Evolutionary conservation across 371 early-diverging fungal species (phyloP), one percentile per base, ranked within the genome.

Genomic region (Synchytrium microbalum): DNA sequence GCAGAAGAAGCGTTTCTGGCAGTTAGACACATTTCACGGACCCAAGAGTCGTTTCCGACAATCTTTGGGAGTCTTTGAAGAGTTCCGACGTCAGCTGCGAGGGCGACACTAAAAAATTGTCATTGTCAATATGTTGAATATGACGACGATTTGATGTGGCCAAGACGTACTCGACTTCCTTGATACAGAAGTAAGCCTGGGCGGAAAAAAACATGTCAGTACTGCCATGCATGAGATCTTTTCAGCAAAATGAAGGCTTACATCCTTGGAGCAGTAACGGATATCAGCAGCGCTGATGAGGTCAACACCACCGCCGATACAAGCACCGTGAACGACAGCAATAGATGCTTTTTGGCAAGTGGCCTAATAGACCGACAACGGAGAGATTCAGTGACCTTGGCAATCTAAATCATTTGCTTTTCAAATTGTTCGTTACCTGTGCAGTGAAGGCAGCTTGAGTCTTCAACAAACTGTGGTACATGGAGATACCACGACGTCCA

Each of bases 61-160:
- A 95, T 82, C 75, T 94, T 95, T 51, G 94, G 95, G 25, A 97
- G 78, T 25, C 98, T 84, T 74, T 96, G 97, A 52, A 97, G 80
- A 28, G 95, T 91, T 38, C 95, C 86, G 25, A 83, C 55, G 59
- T 84, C 84, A 2, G 94, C 93, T 26, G 92, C 92, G 70, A 96
- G 68, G 25, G 93, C 94, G 67, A 95, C 79, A 69, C 93, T 93
- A 3, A 95, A n/a, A n/a, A n/a, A n/a, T n/a, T n/a, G n/a, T n/a
- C n/a, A n/a, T n/a, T n/a, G n/a, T n/a, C n/a, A n/a, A n/a, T n/a
- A n/a, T n/a, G n/a, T n/a, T n/a, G n/a, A n/a, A n/a, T n/a, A n/a
- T n/a, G n/a, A n/a, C n/a, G n/a, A n/a, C n/a, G n/a, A n/a, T n/a
- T n/a, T n/a, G n/a, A n/a, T n/a, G 67, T 53, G 32, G 92, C 92